phyloP scores from a whole-genome alignment of 2,329 filamentous ascomycete species.

The Aureobasidium uvarum region DNA sequence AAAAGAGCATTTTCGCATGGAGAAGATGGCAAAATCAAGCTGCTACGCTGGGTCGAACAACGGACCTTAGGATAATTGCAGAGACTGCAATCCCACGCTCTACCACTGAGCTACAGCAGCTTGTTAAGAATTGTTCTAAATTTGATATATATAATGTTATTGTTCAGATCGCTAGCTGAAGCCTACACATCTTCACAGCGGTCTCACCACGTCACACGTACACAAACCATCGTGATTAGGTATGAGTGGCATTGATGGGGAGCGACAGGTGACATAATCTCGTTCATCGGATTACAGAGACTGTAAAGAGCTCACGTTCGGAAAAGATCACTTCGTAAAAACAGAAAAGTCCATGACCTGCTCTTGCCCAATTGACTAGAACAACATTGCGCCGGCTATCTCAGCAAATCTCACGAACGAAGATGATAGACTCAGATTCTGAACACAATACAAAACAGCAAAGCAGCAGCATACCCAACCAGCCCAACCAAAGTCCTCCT shows the following conservation, averaged over 20 bases:
- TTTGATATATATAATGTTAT: no score
- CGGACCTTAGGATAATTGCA: conserved; percentile 26
- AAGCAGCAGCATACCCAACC: conserved; percentile 29
- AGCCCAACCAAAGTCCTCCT: conserved; percentile 31
- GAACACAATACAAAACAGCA: conserved; percentile 23
- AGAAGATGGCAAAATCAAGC: conserved; percentile 16
- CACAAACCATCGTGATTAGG: background rate
- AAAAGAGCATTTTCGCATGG: background rate
- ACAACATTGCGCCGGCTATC: no score
- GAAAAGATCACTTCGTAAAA: no score
- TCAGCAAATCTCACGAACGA: background rate
- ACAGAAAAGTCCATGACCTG: background rate
- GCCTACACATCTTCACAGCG: no score
- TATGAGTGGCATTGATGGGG: background rate
- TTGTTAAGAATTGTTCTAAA: background rate
- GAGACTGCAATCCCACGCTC: conserved; percentile 26
- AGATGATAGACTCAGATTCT: background rate
- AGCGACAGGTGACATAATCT: no score
- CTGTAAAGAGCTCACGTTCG: no score
- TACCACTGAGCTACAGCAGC: conserved; percentile 27
- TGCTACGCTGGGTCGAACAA: conserved; percentile 27
- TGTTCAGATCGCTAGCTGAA: no score
- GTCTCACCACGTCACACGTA: background rate
- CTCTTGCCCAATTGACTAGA: no score
- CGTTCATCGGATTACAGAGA: no score